Evolutionary conservation across 164 flowering plant species (phyloP), one percentile per base, ranked within the genome.

Genomic region (Aristolochia californica): DNA sequence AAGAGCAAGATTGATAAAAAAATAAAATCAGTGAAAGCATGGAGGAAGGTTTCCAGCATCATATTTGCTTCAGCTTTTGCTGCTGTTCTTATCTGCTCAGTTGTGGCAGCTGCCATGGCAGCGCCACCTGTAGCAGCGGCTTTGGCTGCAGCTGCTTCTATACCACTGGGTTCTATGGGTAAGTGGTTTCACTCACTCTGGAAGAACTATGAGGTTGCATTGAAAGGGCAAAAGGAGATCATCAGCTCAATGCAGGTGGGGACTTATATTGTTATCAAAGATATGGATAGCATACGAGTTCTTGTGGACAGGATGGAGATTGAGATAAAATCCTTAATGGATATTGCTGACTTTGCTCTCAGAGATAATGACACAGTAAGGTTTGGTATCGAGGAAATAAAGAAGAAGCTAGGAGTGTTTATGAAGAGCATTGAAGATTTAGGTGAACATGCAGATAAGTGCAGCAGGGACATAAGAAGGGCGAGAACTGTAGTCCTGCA

Each of bases 91-190:
- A 83, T 91, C 40, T 86, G 84, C 64, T 85, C 95, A 0, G 90
- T 86, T 25, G 96, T 91, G 56, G 98, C 91, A 0, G 96, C 93
- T 0, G 91, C 91, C 13, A 62, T 91, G 51, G 69, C 91, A 1
- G 97, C 94, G 14, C 96, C 91, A 0, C 94, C 91, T 2, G 74
- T 91, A 23, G 82, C 82, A 0, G 70, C 91, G 0, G 96, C 97
- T 20, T 10, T 91, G 61, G 85, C 90, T 0, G 85, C 84, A 15
- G 91, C 93, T 2, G 66, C 81, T n/a, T 65, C 91, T 9, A 82
- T 83, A 57, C 95, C 98, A 0, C 34, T 88, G 47, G 95, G 95
- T 16, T 74, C 88, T 8, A 72, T 79, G 73, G 98, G 98, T 24
- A 88, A 74, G 53, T 91, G 98, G 98, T 60, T 81, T 45, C 76